Percentiles rank a stretch among this genome's conserved stretches.
Conservation (phyloP, 257 asterid species). For the Thymus quinquecostatus region DNA sequence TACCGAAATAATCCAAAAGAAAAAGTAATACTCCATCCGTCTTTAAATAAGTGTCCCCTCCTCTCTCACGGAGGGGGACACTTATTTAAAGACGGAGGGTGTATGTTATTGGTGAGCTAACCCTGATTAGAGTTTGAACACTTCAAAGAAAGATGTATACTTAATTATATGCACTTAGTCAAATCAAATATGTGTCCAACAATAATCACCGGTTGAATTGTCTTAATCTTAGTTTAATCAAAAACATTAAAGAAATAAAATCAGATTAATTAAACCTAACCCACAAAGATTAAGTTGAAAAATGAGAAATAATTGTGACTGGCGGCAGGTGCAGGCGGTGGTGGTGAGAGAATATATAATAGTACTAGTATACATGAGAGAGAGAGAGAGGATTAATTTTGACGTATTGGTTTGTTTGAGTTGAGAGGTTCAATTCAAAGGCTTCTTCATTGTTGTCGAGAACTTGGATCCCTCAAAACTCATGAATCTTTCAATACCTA, state of each 20-base stretch:
- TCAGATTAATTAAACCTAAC: conserved; percentile 17
- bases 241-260: not conserved
- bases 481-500: conserved; percentile 57
- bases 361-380: no score
- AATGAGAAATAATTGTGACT: conserved; percentile 8
- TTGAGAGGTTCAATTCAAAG: conserved; percentile 43
- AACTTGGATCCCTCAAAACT: conserved; percentile 43
- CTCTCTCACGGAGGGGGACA: no score
- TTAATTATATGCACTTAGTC: conserved; percentile 29
- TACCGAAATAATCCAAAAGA: not conserved
- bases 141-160: conserved; percentile 13
- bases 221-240: conserved; percentile 38
- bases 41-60: no score
- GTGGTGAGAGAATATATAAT: not conserved
- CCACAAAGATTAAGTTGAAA: conserved; percentile 24
- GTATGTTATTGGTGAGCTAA: not conserved
- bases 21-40: not conserved
- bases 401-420: conserved; percentile 25
- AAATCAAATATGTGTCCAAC: conserved; percentile 33
- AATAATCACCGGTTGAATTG: conserved; percentile 39
- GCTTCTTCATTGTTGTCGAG: conserved; percentile 47
- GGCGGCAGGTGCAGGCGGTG: conserved; percentile 28
- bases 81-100: no score
- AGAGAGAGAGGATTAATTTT: not conserved
- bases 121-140: conserved; percentile 13